phyloP scores from a whole-genome alignment of 2,329 filamentous ascomycete genomes.

The Colletotrichum tropicicola region DNA sequence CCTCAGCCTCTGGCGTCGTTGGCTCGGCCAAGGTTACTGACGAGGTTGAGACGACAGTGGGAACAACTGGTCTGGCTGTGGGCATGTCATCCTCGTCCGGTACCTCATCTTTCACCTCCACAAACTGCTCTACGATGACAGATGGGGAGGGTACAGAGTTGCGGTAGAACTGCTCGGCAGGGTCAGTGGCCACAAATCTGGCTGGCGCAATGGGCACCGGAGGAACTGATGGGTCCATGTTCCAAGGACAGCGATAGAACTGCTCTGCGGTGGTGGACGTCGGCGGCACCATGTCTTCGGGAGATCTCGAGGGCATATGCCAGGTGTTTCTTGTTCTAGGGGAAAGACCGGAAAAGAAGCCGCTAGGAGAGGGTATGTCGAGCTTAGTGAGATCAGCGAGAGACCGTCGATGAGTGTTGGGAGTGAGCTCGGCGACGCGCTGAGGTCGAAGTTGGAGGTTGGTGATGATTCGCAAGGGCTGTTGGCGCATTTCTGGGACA shows the following conservation, averaged over 20 bases:
- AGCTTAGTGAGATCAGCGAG: constrained; percentile 80
- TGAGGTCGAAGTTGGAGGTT: constrained; percentile 41
- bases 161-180: constrained; percentile 49
- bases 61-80: constrained; percentile 65
- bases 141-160: constrained; percentile 42
- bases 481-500: constrained; percentile 62
- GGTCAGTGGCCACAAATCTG: constrained; percentile 40
- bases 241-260: constrained; percentile 90
- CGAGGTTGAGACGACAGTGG: constrained; percentile 37
- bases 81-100: constrained; percentile 69
- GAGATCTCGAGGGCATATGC: constrained; percentile 68
- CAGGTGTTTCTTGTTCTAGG: constrained; percentile 82
- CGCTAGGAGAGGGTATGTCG: constrained; percentile 90
- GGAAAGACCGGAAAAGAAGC: constrained; percentile 89
- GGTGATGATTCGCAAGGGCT: constrained; percentile 60
- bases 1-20: constrained; percentile 59
- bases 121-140: constrained; percentile 71
- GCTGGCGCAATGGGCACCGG: constrained; percentile 37
- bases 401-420: constrained; percentile 61
- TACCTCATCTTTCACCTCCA: constrained; percentile 64
- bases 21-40: constrained; percentile 43
- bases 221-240: constrained; percentile 49
- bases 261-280: constrained; percentile 92
- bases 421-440: constrained; percentile 43
- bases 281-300: constrained; percentile 68